Base-by-base conservation (phyloP, 176 grass and related monocot genomes). In the Pharus latifolius region DNA sequence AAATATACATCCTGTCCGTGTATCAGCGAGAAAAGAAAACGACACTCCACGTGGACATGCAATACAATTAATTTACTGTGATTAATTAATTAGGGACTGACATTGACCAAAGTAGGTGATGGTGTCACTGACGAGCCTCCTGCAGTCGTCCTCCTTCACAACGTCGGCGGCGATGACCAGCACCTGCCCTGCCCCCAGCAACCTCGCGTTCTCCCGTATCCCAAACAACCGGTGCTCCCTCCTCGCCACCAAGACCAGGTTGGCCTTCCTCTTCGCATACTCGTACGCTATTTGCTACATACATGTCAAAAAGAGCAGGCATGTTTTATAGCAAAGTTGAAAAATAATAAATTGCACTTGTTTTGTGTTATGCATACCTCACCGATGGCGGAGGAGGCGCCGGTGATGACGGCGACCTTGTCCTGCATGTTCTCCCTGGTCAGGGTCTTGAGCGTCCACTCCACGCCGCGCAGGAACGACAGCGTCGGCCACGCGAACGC, bases 401-500 rank as follows among this genome's bases (percentile, higher is more conserved):
- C 93, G 19, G 89, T 90, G 83, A 92, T 80, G 60, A 92, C 33
- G 37, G 92, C 93, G 19, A 92, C 89, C 78, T 97, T 97, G 35
- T 69, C 68, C 55, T 67, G 73, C 86, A 92, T 85, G 60, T 87
- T 73, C 74, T 97, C 93, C n/a, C 5, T 68, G 58, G 83, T 79
- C n/a, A 92, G 80, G 5, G 70, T 71, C 78, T 85, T 92, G 49
- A 90, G 5, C 16, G 37, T 52, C 86, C 89, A 87, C 83, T 92
- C 89, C 22, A 81, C 52, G 5, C 54, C 78, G 38, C 80, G 85
- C 31, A 97, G 59, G 76, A 92, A 85, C 27, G 83, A 63, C 27
- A 97, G 78, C 27, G 89, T 92, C 23, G 93, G 89, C 93, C 89
- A 97, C 22, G 93, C 83, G 17, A 97, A 84, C 47, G 89, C 89